Conservation (phyloP, 805 yeast genomes). For the Yamadazyma paraphyllophila region DNA sequence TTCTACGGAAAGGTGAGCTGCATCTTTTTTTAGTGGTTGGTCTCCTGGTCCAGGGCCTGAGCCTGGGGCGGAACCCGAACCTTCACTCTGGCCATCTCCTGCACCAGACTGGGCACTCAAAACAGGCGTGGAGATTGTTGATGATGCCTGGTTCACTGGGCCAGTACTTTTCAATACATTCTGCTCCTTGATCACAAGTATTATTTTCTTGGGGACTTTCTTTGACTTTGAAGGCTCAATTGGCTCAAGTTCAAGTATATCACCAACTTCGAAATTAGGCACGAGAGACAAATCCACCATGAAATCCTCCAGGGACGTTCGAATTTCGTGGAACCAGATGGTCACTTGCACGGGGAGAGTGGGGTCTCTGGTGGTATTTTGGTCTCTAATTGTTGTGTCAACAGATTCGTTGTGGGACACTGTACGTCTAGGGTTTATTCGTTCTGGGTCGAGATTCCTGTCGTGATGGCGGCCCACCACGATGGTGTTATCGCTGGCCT, state of each 20-base stretch:
- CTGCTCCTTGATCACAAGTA: conserved; percentile 16
- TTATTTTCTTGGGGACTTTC: conserved; percentile 14
- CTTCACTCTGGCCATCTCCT: no score
- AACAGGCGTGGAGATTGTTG: conserved; percentile 1
- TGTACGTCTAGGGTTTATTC: conserved; percentile 3
- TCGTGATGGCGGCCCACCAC: conserved; percentile 14
- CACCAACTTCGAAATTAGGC: conserved; percentile 70
- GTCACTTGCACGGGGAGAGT: conserved; percentile 38
- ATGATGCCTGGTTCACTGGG: conserved; percentile 6
- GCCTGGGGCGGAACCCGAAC: neutral
- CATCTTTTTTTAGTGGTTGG: neutral
- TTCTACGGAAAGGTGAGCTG: neutral
- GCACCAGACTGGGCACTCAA: neutral
- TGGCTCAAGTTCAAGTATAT: conserved; percentile 66
- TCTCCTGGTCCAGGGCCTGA: neutral
- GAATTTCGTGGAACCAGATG: conserved; percentile 67
- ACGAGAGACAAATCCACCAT: conserved; percentile 57
- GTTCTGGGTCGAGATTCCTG: conserved; percentile 4
- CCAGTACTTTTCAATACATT: conserved; percentile 15
- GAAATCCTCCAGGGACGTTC: conserved; percentile 58
- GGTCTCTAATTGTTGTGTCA: neutral
- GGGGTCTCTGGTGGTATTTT: conserved; percentile 8
- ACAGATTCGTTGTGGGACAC: conserved; percentile 11
- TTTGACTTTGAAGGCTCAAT: conserved; percentile 23
- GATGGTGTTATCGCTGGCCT: conserved; percentile 14